phyloP scores from a whole-genome alignment of 83 land plant genomes.

The Thuja plicata region DNA sequence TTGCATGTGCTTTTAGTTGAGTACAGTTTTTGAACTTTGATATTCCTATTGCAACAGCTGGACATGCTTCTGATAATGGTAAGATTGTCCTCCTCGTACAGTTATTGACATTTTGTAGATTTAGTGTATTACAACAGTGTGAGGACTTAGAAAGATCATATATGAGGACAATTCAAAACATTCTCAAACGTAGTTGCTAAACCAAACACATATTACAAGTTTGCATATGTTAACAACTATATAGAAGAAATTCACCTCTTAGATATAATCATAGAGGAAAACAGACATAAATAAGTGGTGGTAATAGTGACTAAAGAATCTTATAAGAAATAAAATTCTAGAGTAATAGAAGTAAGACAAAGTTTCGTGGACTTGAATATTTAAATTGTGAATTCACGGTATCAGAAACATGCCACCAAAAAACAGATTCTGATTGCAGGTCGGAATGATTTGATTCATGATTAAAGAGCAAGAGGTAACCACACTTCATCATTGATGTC shows the following conservation, averaged over 20 bases:
- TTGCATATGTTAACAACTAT: not conserved
- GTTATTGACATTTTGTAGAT: not conserved
- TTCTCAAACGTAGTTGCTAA: not conserved
- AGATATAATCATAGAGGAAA: not conserved
- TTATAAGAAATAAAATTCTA: not conserved
- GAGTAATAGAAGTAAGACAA: not conserved
- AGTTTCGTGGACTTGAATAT: not conserved
- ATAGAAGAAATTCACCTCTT: not conserved
- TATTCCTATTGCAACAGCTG: not conserved
- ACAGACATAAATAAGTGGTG: not conserved
- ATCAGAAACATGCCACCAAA: not conserved
- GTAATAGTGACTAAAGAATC: not conserved
- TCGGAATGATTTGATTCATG: not conserved
- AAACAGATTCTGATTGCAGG: not conserved
- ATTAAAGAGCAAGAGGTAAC: no score
- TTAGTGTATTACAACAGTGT: not conserved
- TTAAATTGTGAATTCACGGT: no score
- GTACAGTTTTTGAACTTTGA: not conserved
- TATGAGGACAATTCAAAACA: not conserved
- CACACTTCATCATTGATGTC: not conserved
- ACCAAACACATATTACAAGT: not conserved
- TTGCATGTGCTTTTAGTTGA: not conserved
- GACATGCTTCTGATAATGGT: not conserved
- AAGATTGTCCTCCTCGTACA: not conserved
- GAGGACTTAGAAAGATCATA: not conserved